phyloP scores from a whole-genome alignment of 805 yeast genomes.

The Candida lessepsii region DNA sequence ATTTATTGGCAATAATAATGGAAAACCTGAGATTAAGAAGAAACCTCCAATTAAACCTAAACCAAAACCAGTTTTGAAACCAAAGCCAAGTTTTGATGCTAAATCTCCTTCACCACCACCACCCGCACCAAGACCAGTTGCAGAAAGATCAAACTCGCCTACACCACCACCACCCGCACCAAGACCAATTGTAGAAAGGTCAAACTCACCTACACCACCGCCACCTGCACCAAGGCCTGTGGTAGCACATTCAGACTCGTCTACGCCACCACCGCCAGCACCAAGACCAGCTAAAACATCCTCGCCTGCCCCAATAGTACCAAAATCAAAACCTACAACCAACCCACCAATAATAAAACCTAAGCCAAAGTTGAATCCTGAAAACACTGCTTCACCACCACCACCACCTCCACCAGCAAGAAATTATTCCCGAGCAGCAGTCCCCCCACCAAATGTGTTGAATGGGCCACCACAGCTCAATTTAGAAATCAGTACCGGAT shows the following conservation, averaged over 20 bases:
- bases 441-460: constrained; percentile 15
- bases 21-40: constrained; percentile 7
- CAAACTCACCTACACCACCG: constrained; percentile 11
- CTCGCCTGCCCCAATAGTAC: background rate
- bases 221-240: constrained; percentile 15
- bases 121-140: constrained; percentile 14
- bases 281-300: constrained; percentile 10
- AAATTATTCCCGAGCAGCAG: constrained; percentile 18
- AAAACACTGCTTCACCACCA: constrained; percentile 12
- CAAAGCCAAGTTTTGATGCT: constrained; percentile 5
- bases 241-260: no score
- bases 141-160: constrained; percentile 10
- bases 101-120: constrained; percentile 13
- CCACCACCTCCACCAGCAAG: constrained; percentile 35
- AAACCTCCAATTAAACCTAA: constrained; percentile 15
- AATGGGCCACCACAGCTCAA: constrained; percentile 36
- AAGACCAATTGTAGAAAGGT: constrained; percentile 14
- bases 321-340: constrained; percentile 9
- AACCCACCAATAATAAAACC: constrained; percentile 5
- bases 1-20: no score
- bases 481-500: constrained; percentile 42
- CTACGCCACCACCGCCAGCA: constrained; percentile 8
- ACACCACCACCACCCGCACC: constrained; percentile 10
- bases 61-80: constrained; percentile 15
- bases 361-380: no score